Conservation (phyloP, 306 rosid species). For the Fragaria nilgerrensis region DNA sequence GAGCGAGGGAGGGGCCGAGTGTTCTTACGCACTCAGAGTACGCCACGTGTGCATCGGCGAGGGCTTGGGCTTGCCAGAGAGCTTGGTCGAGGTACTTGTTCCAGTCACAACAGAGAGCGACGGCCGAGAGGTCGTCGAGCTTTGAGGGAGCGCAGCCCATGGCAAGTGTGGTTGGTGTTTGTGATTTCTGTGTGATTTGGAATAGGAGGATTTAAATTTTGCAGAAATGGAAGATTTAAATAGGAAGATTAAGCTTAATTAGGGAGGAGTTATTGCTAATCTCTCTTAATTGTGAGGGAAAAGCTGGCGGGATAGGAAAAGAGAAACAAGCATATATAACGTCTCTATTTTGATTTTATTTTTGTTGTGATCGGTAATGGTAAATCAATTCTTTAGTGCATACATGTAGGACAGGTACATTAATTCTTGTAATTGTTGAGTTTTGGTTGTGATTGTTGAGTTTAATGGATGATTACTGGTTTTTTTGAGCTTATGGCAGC, state of each 20-base stretch:
- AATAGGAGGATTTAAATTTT: background rate
- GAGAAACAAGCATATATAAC: constrained; percentile 27
- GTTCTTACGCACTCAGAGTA: constrained; percentile 61
- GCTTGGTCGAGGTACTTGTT: constrained; percentile 67
- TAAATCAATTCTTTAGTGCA: too few species aligned
- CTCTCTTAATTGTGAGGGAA: background rate
- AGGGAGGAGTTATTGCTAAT: background rate
- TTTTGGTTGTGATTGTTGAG: too few species aligned
- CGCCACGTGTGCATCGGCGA: constrained; percentile 73
- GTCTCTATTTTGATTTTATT: constrained; percentile 41
- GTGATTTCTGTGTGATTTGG: background rate
- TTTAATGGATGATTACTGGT: too few species aligned
- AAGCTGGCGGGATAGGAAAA: constrained; percentile 9
- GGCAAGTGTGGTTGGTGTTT: background rate
- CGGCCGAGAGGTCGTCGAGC: constrained; percentile 66
- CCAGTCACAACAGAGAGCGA: constrained; percentile 82
- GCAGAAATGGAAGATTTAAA: background rate
- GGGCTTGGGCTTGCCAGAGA: constrained; percentile 51
- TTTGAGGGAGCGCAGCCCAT: constrained; percentile 82
- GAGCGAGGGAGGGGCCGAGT: constrained; percentile 53
- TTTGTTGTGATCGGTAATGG: too few species aligned
- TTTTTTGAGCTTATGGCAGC: too few species aligned
- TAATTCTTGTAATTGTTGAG: too few species aligned
- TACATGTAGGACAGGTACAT: too few species aligned
- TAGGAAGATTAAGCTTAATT: background rate